Base-by-base conservation (phyloP, 1,284 basidiomycete species). In the Apiotrichum sp. region DNA sequence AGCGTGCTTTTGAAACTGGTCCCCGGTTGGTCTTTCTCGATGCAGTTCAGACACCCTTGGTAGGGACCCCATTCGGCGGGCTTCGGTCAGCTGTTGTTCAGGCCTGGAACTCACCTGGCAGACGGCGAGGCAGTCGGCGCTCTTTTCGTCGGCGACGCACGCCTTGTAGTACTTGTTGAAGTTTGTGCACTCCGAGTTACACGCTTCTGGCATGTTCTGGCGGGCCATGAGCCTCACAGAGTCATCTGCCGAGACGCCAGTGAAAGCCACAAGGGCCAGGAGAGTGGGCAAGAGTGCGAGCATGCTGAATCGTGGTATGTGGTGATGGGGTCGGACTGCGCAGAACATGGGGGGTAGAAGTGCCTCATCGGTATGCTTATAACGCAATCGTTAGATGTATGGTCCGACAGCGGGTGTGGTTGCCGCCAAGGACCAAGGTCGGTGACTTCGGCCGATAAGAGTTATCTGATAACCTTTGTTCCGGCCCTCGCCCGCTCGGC, bases 401-500 rank as follows among this genome's bases (percentile, higher is more conserved):
- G 22, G 22, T 22, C 22, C 22, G 22, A 22, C 22, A 38, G 36
- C 36, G 8, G 36, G 13, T 38, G 36, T 22, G 22, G 22, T 22
- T 3, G 11, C 7, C 29, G 44, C 44, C 44, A 46, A 46, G 44
- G 7, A 22, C 22, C 32, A 33, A 14, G 9, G 13, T 46, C 44
- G 32, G 44, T 46, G 44, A 46, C 32, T 13, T 46, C 44, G 44
- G 44, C 44, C 44, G 44, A 46, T 46, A 46, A 46, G 16, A 34
- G 44, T 46, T 46, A 46, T 46, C 44, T 14, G 44, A 46, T 46
- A 46, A 46, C 22, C 22, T 22, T 22, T 22, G 22, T 22, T 22
- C 22, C 22, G 22, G 22, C 22, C 22, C 22, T 22, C 22, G 22
- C 22, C 22, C 22, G 22, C 22, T 22, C 22, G 22, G 22, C 22